Evolutionary conservation across 1,139 yeast genomes (phyloP), one percentile per base, ranked within the genome.

Genomic region (Hemisphaericaspora xylanilytica): DNA sequence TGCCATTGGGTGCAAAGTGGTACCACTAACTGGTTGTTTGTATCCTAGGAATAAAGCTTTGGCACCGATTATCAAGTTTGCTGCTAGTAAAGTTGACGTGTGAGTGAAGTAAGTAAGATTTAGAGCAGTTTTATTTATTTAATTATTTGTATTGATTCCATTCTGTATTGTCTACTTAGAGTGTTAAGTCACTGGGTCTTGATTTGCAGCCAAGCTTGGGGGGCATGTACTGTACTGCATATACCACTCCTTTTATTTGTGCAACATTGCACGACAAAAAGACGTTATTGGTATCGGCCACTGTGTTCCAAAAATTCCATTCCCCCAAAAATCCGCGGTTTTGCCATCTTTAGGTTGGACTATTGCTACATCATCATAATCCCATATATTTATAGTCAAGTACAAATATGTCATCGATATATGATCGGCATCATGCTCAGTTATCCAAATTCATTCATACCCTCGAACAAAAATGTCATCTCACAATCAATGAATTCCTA

Each of bases 1-100:
- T 38, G 70, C 67, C 28, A 69, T 69, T 44, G 75, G 75, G 3
- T 55, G 70, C 39, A 53, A 51, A 32, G 59, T 59, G 34, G 65
- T 70, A 12, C 68, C 70, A 5, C 51, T 70, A 17, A 51, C 55
- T 36, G 74, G 73, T 26, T 49, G 55, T 17, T 43, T 56, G 35
- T 48, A 48, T 35, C 49, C 59, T 9, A 43, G 44, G 18, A 43
- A 42, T 34, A 47, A 44, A 27, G 39, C 44, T 8, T 36, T 55
- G 28, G 53, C 52, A 1, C 51, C 54, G 12, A 41, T 52, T 12
- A 51, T 53, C 16, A 46, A 41, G 41, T 43, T 51, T 43, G 56
- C 58, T 13, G 59, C 59, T 27, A 45, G 45, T 22, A 49, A 47
- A 41, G 58, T 54, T 14, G 54, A 55, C 22, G 59, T 55, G 12